These are phyloP conservation scores for Ogataea trehalophila DNA, from an alignment of 805 yeast genomes.

Conservation along the genomic window DNA sequence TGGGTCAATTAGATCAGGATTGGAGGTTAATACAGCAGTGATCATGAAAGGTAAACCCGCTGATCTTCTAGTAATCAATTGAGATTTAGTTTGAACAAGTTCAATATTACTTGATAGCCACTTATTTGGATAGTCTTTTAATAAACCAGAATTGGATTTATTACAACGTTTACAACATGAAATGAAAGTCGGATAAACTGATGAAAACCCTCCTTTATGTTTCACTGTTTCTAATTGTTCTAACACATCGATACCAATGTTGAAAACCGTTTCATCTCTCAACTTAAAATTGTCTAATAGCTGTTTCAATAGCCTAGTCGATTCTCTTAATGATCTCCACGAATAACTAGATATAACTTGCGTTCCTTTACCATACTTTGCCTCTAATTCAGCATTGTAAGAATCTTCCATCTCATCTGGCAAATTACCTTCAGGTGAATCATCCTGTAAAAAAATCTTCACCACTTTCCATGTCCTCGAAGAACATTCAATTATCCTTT, in stretches of 20 bases:
- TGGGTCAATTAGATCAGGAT: slow-evolving; percentile 36
- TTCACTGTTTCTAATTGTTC: slow-evolving; percentile 68
- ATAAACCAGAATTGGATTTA: slow-evolving; percentile 20
- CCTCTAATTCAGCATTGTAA: slow-evolving; percentile 29
- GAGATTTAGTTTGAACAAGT: slow-evolving; percentile 43
- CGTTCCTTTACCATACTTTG: slow-evolving; percentile 32
- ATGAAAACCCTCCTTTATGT: slow-evolving; percentile 89
- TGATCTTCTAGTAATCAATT: slow-evolving; percentile 79
- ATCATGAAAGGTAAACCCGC: slow-evolving; percentile 86
- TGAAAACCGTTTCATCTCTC: slow-evolving; percentile 23
- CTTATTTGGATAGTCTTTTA: slow-evolving; percentile 34
- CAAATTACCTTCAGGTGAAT: slow-evolving; percentile 65
- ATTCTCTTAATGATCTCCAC: slow-evolving; percentile 82
- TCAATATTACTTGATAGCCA: slow-evolving; percentile 62
- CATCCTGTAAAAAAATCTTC: slow-evolving; percentile 52
- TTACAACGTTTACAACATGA: slow-evolving; percentile 59
- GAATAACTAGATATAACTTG: slow-evolving; percentile 59
- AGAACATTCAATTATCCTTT: slow-evolving; percentile 7
- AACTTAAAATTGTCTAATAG: slow-evolving; percentile 36
- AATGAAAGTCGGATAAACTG: slow-evolving; percentile 78
- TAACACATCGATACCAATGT: slow-evolving; percentile 51
- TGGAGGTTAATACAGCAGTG: slow-evolving; percentile 64
- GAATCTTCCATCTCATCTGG: slow-evolving; percentile 41
- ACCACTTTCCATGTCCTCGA: slow-evolving; percentile 38
- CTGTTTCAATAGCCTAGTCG: slow-evolving; percentile 48